These are phyloP conservation scores for Phaffia australis DNA, from an alignment of 768 basidiomycete species.

Conservation along the genomic window DNA sequence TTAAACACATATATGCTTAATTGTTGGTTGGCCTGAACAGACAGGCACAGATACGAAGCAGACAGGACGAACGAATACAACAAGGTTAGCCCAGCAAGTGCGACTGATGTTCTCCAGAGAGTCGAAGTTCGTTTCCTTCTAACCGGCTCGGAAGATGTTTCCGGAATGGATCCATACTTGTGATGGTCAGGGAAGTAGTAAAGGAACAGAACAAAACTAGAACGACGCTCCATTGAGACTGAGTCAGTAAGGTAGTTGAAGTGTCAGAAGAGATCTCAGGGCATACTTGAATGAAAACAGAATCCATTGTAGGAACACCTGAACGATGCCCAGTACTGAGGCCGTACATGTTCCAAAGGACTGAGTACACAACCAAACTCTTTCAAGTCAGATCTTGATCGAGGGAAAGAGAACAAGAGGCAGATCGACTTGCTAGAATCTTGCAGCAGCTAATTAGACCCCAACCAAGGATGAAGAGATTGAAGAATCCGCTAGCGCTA, in stretches of 20 bases:
- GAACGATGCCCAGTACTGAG: conserved; percentile 66
- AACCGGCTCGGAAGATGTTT: not conserved
- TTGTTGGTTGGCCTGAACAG: no score
- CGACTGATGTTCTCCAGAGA: not conserved
- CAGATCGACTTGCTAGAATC: conserved; percentile 50
- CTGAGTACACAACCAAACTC: conserved; percentile 39
- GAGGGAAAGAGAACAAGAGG: not conserved
- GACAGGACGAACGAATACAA: not conserved
- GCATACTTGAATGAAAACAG: conserved; percentile 74
- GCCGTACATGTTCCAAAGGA: conserved; percentile 62
- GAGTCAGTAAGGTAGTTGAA: not conserved
- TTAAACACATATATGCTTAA: no score
- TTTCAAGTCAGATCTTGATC: not conserved
- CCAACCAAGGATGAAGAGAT: conserved; percentile 81
- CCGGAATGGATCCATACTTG: conserved; percentile 46
- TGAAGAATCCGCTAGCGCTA: conserved; percentile 68
- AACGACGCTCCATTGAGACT: not conserved
- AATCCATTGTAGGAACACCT: conserved; percentile 72
- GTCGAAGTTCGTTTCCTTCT: not conserved
- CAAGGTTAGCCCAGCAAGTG: not conserved
- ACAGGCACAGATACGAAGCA: no score
- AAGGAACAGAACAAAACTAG: conserved; percentile 78
- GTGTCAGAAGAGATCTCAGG: not conserved
- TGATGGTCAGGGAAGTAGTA: conserved; percentile 77
- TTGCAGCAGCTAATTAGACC: conserved; percentile 68